Evolutionary conservation across 352 stramenopile species (phyloP), one percentile per base, ranked within the genome.

Genomic region (Globisporangium paroecandrum): DNA sequence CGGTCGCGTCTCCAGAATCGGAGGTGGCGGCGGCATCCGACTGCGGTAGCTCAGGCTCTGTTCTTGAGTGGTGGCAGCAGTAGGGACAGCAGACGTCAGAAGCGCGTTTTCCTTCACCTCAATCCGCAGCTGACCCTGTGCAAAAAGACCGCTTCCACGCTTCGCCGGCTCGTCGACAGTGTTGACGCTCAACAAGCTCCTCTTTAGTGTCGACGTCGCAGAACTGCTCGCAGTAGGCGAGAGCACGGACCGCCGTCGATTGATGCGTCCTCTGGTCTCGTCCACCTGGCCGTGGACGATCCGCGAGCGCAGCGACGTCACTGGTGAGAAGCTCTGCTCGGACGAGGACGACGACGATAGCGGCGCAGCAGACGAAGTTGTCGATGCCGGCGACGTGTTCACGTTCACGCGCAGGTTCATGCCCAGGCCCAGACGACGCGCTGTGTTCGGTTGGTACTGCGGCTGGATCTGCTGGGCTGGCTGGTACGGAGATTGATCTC

Each of bases 341-440:
- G 73, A 60, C 2, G 67, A n/a, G n/a, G n/a, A 49, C 4, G 54
- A 59, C 7, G 54, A 59, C 3, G 54, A 59, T 7, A 59, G 27
- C 1, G 54, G 54, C 18, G 54, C 54, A 12, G 54, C 25, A 9
- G 54, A 25, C 7, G 25, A 29, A 15, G 36, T 20, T 34, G 43
- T 18, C 1, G 68, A 36, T 4, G 68, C 64, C 4, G 69, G 67
- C 18, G 71, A 69, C 29, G 69, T 60, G 55, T 83, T 74, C 7
- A 90, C 83, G 53, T 89, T 79, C 13, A 89, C 79, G 13, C 78
- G 76, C 4, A 91, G 69, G 55, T 89, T 78, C n/a, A 89, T 58
- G 22, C 54, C 54, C 18, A 59, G 74, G 2, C 76, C 54, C 27
- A 59, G 74, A 2, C 76, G 79, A 2, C 71, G 69, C 54, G 79